These are phyloP conservation scores for Copromyces sp. DNA, from an alignment of 495 filamentous ascomycete genomes.

Conservation along the genomic window DNA sequence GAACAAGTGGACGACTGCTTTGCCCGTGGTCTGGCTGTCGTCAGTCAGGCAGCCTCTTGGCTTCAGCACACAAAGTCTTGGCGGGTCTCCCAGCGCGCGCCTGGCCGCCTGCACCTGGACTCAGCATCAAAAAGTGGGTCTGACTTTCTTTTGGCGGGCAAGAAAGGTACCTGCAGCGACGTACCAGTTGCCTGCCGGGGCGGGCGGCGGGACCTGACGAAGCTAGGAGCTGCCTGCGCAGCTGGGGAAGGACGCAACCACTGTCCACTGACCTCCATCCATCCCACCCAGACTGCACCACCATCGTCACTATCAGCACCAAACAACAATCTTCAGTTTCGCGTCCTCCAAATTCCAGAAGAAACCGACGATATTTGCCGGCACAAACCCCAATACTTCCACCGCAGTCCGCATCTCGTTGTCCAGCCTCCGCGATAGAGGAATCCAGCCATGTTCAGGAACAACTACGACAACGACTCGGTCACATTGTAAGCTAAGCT, in stretches of 20 bases:
- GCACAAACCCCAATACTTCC: not conserved
- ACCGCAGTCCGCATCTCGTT: not conserved
- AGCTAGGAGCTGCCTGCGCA: slow-evolving; percentile 26
- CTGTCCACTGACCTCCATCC: not conserved
- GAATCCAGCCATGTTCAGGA: slow-evolving; percentile 71
- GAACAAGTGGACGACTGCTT: slow-evolving; percentile 7
- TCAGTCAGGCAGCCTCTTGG: slow-evolving; percentile 14
- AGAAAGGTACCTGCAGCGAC: slow-evolving; percentile 10
- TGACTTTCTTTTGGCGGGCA: slow-evolving; percentile 4
- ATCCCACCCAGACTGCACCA: slow-evolving; percentile 1
- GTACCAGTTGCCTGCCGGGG: slow-evolving; percentile 3
- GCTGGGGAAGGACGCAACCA: not conserved
- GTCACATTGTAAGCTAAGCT: slow-evolving; percentile 79
- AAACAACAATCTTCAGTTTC: not conserved
- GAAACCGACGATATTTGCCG: not conserved
- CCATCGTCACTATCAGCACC: not conserved
- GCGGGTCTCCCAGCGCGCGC: slow-evolving; percentile 1
- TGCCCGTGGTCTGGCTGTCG: slow-evolving; percentile 7
- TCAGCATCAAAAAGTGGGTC: slow-evolving; percentile 2
- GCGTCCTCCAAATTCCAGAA: not conserved
- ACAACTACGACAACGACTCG: slow-evolving; percentile 99
- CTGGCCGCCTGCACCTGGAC: not conserved
- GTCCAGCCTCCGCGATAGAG: not conserved
- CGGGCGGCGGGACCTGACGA: slow-evolving; percentile 15
- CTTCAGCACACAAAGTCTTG: slow-evolving; percentile 11